A percentile compares a stretch with the other conserved stretches of the same genome.
Conservation (phyloP, 73 alveolate species). For the Tetrahymena thermophila region DNA sequence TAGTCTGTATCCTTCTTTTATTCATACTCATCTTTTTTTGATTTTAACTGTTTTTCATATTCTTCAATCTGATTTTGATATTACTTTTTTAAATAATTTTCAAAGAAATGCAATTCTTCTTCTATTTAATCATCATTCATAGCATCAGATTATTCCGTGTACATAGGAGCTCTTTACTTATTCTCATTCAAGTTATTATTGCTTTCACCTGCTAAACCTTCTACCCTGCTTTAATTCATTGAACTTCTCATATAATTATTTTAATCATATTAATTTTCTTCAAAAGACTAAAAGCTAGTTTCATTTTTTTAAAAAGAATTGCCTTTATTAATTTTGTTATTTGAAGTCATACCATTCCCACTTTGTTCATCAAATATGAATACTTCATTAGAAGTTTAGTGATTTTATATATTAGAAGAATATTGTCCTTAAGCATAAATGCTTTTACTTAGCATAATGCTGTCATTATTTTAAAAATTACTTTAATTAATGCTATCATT, state of each 20-base stretch:
- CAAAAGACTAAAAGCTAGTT: neutral
- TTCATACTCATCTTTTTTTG: neutral
- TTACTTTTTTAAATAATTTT: neutral
- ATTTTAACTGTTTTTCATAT: neutral
- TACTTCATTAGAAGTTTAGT: neutral
- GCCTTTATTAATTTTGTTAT: neutral
- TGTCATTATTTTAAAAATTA: neutral
- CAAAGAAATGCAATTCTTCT: neutral
- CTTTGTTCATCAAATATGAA: neutral
- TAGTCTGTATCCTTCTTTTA: neutral
- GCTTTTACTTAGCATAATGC: neutral
- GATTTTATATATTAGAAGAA: neutral
- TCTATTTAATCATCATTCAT: neutral
- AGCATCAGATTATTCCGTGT: neutral
- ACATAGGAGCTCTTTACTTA: neutral
- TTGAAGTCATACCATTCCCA: neutral
- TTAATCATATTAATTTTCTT: neutral
- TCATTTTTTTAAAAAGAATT: neutral
- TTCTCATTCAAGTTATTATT: neutral
- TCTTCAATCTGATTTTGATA: neutral
- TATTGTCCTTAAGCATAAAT: neutral
- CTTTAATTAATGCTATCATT: neutral
- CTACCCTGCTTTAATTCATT: neutral
- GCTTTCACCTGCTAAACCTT: neutral
- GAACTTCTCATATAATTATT: neutral